Conservation (phyloP, 306 rosid species). For the Corylus americana region DNA sequence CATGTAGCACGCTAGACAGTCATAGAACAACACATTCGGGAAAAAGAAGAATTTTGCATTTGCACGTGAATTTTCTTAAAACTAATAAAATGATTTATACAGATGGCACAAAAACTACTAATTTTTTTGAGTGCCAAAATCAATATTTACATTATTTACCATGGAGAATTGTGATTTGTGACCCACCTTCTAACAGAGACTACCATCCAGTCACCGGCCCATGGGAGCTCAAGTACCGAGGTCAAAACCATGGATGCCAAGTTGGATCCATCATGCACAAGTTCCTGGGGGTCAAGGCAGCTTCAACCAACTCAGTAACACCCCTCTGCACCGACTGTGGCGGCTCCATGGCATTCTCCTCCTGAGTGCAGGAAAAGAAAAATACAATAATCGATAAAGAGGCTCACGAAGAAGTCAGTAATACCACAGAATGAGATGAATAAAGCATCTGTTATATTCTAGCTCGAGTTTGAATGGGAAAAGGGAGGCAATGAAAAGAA, state of each 20-base stretch:
- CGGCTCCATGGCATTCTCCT: slow-evolving; percentile 87
- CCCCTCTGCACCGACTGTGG: slow-evolving; percentile 94
- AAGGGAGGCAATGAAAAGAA: too few species aligned
- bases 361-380: slow-evolving; percentile 42
- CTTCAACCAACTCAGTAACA: slow-evolving; percentile 91
- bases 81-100: too few species aligned
- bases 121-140: too few species aligned
- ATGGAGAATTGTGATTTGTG: not conserved
- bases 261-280: slow-evolving; percentile 99
- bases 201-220: not conserved
- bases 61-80: too few species aligned
- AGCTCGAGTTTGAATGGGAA: not conserved
- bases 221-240: not conserved
- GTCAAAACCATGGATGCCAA: slow-evolving; percentile 98
- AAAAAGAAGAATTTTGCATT: too few species aligned
- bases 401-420: not conserved
- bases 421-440: not conserved
- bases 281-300: slow-evolving; percentile 90
- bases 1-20: too few species aligned
- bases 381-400: not conserved
- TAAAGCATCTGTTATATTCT: not conserved
- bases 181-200: slow-evolving; percentile 13
- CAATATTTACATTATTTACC: slow-evolving; percentile 24
- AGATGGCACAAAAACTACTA: too few species aligned
- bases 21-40: too few species aligned